Conservation (phyloP, 306 rosid species). For the Rosa multiflora region DNA sequence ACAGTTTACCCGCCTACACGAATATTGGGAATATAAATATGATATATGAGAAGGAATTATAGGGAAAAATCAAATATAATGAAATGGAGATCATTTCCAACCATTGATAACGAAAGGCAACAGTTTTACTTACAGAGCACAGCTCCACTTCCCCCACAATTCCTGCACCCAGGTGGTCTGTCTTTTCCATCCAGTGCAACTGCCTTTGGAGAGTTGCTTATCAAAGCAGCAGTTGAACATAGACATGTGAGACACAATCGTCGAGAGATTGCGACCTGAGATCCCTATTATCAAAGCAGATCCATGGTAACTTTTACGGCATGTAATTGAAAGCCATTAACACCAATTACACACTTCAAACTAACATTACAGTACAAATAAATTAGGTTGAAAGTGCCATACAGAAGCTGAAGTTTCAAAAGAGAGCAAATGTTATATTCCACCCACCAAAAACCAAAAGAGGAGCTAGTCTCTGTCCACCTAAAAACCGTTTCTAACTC, state of each 20-base stretch:
- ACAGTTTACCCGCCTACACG: background rate
- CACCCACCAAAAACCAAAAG: background rate
- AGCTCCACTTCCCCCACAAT: conserved; percentile 89
- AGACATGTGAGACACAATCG: conserved; percentile 70
- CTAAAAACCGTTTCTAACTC: background rate
- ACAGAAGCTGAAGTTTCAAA: background rate
- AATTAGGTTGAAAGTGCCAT: background rate
- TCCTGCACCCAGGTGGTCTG: conserved; percentile 71
- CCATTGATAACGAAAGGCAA: background rate
- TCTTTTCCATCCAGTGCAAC: conserved; percentile 56
- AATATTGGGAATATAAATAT: background rate
- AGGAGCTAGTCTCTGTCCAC: background rate
- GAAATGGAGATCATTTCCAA: background rate
- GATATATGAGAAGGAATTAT: background rate
- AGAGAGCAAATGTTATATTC: background rate
- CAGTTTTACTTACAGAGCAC: conserved; percentile 59
- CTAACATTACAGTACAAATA: background rate
- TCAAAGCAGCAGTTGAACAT: conserved; percentile 54
- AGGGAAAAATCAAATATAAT: background rate
- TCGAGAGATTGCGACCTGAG: conserved; percentile 48
- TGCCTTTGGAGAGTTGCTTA: conserved; percentile 42
- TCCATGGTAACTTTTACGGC: background rate
- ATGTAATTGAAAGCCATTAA: background rate
- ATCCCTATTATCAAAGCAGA: conserved; percentile 37
- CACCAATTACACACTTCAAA: background rate